phyloP scores from a whole-genome alignment of 345 rosid species.

The Arabidopsis suecica region DNA sequence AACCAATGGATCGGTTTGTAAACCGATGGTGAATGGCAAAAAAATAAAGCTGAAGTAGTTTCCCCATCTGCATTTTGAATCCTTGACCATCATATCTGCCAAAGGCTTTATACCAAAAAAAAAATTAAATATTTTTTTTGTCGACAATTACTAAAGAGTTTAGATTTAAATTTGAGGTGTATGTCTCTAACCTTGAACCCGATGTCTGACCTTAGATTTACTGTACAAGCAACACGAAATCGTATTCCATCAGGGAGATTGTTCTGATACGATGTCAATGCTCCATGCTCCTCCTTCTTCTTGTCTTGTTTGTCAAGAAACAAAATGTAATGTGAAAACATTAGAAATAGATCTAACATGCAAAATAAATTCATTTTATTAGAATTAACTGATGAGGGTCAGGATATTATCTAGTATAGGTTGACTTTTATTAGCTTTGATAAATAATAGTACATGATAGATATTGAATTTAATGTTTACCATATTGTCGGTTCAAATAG shows the following conservation, averaged over 20 bases:
- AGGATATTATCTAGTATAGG: background rate
- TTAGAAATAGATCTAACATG: background rate
- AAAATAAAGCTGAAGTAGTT: slow-evolving; percentile 57
- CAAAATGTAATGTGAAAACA: background rate
- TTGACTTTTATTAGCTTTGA: background rate
- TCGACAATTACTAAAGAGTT: background rate
- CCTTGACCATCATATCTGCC: slow-evolving; percentile 60
- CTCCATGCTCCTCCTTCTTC: slow-evolving; percentile 5
- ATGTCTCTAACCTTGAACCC: slow-evolving; percentile 58
- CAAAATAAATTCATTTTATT: background rate
- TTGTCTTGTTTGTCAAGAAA: slow-evolving; percentile 30
- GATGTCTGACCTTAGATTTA: slow-evolving; percentile 56
- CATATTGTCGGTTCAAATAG: slow-evolving; percentile 45
- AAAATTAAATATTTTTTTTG: background rate
- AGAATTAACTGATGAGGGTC: background rate
- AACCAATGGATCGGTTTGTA: slow-evolving; percentile 54
- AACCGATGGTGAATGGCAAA: slow-evolving; percentile 52
- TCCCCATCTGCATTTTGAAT: slow-evolving; percentile 58
- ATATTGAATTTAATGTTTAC: slow-evolving; percentile 13
- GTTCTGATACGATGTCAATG: slow-evolving; percentile 13
- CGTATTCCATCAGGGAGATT: slow-evolving; percentile 48
- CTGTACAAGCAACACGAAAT: slow-evolving; percentile 53
- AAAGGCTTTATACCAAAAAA: slow-evolving; percentile 43
- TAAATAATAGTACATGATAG: background rate
- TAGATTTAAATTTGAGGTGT: background rate